These are phyloP conservation scores for Lathyrus aphaca DNA, from an alignment of 306 rosid genomes.

Conservation along the genomic window DNA sequence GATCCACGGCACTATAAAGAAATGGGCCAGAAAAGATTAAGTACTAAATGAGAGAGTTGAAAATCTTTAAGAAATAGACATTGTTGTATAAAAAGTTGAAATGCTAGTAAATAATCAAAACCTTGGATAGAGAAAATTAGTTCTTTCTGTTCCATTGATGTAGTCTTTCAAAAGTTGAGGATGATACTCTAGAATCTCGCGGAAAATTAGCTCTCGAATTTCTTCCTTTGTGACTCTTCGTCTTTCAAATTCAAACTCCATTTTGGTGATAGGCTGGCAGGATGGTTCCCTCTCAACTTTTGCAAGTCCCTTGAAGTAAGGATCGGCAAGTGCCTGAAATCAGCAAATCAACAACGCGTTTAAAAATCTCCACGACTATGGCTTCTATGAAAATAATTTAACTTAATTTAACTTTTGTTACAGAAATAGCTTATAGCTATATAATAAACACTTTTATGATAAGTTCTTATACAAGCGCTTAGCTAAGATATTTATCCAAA, in stretches of 20 bases:
- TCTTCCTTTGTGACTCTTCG: constrained; percentile 92
- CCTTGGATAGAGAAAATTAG: constrained; percentile 98
- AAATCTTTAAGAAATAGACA: constrained; percentile 6
- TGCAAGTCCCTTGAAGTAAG: constrained; percentile 85
- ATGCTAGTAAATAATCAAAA: constrained; percentile 15
- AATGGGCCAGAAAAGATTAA: constrained; percentile 33
- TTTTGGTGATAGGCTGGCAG: constrained; percentile 91
- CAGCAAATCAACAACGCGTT: constrained; percentile 34
- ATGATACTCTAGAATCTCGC: constrained; percentile 93
- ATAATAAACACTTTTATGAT: neutral
- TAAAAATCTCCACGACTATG: neutral
- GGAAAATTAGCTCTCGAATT: constrained; percentile 86
- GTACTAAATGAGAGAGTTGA: constrained; percentile 13
- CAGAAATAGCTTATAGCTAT: neutral
- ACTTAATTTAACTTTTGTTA: neutral
- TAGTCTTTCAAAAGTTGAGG: constrained; percentile 93
- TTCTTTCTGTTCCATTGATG: constrained; percentile 90
- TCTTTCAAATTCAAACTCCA: constrained; percentile 98
- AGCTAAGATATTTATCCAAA: neutral
- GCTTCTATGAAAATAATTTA: neutral
- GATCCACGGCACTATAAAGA: constrained; percentile 80
- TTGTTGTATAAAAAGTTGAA: neutral
- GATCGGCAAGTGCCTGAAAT: constrained; percentile 85
- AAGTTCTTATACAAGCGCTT: neutral
- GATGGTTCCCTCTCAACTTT: constrained; percentile 94